Evolutionary conservation across 2,329 filamentous ascomycete species (phyloP), one percentile per base, ranked within the genome.

Genomic region (Penicillium griseofulvum): DNA sequence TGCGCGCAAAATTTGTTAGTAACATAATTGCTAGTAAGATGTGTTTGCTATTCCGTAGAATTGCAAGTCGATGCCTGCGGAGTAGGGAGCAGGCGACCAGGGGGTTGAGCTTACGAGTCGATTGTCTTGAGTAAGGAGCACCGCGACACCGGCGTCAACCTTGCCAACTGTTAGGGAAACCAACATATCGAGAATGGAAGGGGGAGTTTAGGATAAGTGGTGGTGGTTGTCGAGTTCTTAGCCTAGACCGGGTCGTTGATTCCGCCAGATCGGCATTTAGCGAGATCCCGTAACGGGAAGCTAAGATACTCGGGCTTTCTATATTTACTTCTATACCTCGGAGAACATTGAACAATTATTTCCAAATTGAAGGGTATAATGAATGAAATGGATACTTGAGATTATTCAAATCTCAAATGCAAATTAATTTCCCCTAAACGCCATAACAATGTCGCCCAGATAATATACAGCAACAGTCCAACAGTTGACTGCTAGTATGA

Each of bases 141-240:
- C 94, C 47, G 94, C 96, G 72, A 99, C 93, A 77, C 94, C 94
- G 69, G 94, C 94, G 77, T 99, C 94, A 77, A 99, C 94, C 81
- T 99, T 99, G 81, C 94, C 94, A 76, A 99, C 94, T 48, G 93
- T 97, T 72, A 99, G 83, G 64, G 94, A 97, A 77, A 99, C 90
- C 71, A 97, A 83, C 94, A 99, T 97, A 48, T 73, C 82, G 64
- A 49, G 38, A 41, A 26, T 42, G 33, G 42, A 61, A 29, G 16
- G 31, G 26, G 28, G 22, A n/a, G 34, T 46, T 55, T 45, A 12
- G 14, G 33, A 39, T 22, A 36, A 28, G 33, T 52, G 56, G 48
- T 57, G 55, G 53, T 50, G 26, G 62, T 54, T 42, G 58, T 51
- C 38, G 57, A 60, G 54, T 62, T 62, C 52, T 41, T 54, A 53